phyloP scores from a whole-genome alignment of 192 early-diverging fungal genomes.

The Podochytrium sp. region DNA sequence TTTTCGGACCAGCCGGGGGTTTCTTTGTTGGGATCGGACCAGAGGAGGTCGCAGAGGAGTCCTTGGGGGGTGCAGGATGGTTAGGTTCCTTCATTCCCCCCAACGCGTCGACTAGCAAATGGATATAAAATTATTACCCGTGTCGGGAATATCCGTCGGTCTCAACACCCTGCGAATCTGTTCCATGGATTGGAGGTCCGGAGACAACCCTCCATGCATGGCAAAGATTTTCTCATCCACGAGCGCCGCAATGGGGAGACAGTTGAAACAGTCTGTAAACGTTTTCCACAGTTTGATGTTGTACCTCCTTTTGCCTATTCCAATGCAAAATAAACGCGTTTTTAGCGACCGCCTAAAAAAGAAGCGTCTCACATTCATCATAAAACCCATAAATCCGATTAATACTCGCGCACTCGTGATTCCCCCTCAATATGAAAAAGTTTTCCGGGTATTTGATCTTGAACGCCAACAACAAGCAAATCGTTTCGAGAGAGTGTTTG shows the following conservation, averaged over 20 bases:
- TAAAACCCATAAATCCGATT: conserved; percentile 99
- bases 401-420: conserved; percentile 97
- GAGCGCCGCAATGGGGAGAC: conserved; percentile 94
- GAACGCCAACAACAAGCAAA: conserved; percentile 94
- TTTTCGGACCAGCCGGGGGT: conserved; percentile 96
- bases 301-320: conserved; percentile 87
- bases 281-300: conserved; percentile 99
- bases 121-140: conserved; percentile 60
- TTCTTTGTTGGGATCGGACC: conserved; percentile 98
- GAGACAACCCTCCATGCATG: conserved; percentile 97
- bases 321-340: neutral
- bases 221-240: conserved; percentile 98
- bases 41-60: conserved; percentile 91
- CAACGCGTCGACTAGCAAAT: no score
- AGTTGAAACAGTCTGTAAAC: conserved; percentile 99
- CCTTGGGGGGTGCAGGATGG: conserved; percentile 43
- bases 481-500: conserved; percentile 97
- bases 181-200: conserved; percentile 95
- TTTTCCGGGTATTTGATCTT: conserved; percentile 99
- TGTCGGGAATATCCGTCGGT: conserved; percentile 97
- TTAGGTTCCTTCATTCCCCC: neutral
- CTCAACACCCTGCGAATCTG: conserved; percentile 97
- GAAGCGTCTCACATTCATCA: conserved; percentile 78
- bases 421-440: conserved; percentile 98
- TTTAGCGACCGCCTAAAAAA: conserved; percentile 26